Evolutionary conservation across 805 yeast species (phyloP).

Genomic region (Blastobotrys terrestris): DNA sequence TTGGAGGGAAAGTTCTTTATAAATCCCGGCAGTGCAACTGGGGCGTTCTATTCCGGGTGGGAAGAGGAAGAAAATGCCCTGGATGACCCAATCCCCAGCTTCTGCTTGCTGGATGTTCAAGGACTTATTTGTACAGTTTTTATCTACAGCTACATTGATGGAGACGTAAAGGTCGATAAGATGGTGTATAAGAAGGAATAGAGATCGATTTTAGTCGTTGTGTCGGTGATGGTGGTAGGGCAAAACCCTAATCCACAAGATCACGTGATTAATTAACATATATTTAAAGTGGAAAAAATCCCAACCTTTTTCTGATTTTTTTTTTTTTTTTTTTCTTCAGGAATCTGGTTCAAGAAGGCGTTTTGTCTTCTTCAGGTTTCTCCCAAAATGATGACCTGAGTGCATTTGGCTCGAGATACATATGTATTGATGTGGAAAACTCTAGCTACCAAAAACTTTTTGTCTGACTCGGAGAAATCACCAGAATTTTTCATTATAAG

Average conservation of each 20-base stretch:
- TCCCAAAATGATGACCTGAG: conserved; percentile 77
- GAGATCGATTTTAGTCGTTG: neutral
- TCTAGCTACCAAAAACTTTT: conserved; percentile 85
- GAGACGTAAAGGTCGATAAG: conserved; percentile 87
- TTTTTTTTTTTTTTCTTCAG: neutral
- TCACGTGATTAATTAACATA: neutral
- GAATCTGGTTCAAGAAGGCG: conserved; percentile 19
- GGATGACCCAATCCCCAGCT: conserved; percentile 60
- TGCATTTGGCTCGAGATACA: conserved; percentile 99
- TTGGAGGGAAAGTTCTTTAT: conserved; percentile 87
- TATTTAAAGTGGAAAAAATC: neutral
- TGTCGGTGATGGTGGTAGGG: neutral
- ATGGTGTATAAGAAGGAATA: conserved; percentile 51
- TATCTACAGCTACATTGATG: conserved; percentile 73
- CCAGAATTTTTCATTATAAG: neutral
- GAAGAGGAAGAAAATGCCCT: conserved; percentile 36
- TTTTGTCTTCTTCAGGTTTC: conserved; percentile 9
- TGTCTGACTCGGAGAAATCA: conserved; percentile 14
- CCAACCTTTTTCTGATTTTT: neutral
- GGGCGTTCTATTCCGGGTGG: conserved; percentile 70
- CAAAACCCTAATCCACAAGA: neutral
- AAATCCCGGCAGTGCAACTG: conserved; percentile 97
- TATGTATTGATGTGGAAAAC: conserved; percentile 92
- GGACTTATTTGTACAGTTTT: conserved; percentile 72
- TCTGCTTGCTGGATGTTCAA: conserved; percentile 82